A percentile compares a stretch with the other conserved stretches of the same genome.
These are phyloP conservation scores for Periconia sp. DNA, from an alignment of 2,329 filamentous ascomycete species.

Conservation along the genomic window DNA sequence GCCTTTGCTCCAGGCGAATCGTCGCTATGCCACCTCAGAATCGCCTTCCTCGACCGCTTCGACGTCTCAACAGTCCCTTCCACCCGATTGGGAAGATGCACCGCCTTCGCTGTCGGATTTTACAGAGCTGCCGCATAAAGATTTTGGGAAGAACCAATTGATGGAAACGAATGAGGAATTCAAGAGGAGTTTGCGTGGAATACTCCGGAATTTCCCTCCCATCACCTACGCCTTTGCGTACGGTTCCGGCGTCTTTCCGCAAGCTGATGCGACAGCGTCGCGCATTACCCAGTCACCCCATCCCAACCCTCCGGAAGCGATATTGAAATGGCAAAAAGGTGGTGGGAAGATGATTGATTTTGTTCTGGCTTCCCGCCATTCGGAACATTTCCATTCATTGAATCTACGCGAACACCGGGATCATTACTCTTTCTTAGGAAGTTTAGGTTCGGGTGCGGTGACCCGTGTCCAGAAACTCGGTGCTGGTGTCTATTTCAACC, in stretches of 20 bases:
- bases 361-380: conserved; percentile 92
- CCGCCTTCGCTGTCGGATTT: conserved; percentile 73
- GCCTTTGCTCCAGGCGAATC: conserved; percentile 23
- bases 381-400: conserved; percentile 94
- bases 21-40: conserved; percentile 30
- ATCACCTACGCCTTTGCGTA: conserved; percentile 98
- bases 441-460: conserved; percentile 80
- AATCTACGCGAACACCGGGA: conserved; percentile 86
- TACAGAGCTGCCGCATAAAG: conserved; percentile 72
- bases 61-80: conserved; percentile 36
- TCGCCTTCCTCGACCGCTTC: conserved; percentile 19
- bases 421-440: conserved; percentile 87
- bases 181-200: conserved; percentile 83
- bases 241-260: conserved; percentile 93
- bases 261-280: conserved; percentile 57
- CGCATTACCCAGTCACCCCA: conserved; percentile 67
- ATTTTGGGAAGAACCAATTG: conserved; percentile 94
- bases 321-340: conserved; percentile 82
- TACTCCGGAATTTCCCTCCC: conserved; percentile 91
- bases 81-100: conserved; percentile 72
- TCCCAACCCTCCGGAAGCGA: conserved; percentile 76
- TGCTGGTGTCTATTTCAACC: conserved; percentile 96
- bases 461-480: conserved; percentile 84
- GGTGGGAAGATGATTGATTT: conserved; percentile 98
- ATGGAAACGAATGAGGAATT: conserved; percentile 92